Evolutionary conservation across 805 yeast species (phyloP).

Genomic region (Clavispora asparagi): DNA sequence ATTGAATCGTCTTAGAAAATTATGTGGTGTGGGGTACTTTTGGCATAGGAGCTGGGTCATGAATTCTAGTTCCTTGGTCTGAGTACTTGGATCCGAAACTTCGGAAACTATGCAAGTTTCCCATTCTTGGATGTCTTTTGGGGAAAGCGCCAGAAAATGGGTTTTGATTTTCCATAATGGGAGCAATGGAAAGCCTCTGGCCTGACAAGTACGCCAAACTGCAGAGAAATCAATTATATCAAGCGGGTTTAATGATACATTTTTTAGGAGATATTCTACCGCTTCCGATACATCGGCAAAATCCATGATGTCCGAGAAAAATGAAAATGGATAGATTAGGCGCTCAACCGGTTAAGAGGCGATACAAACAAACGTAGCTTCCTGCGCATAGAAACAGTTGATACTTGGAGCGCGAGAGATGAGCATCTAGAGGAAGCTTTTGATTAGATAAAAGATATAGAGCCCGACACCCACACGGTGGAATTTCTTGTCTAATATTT

Average conservation of each 20-base stretch:
- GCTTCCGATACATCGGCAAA: neutral
- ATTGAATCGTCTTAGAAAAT: neutral
- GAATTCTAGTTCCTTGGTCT: neutral
- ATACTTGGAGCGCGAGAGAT: neutral
- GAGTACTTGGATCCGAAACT: neutral
- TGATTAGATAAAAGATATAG: neutral
- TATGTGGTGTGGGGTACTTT: slow-evolving; percentile 1
- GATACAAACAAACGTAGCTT: neutral
- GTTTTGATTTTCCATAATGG: slow-evolving; percentile 3
- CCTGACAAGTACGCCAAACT: neutral
- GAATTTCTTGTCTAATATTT: neutral
- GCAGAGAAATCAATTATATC: neutral
- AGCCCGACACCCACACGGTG: neutral
- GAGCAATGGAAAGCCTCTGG: neutral
- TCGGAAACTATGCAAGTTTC: neutral
- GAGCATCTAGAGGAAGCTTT: slow-evolving; percentile 1
- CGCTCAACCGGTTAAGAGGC: too few species aligned
- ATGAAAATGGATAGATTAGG: too few species aligned
- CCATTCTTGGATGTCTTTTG: slow-evolving; percentile 6
- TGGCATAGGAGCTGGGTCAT: neutral
- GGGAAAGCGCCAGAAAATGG: slow-evolving; percentile 1
- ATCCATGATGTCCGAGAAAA: too few species aligned
- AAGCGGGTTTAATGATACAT: neutral
- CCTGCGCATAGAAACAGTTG: neutral
- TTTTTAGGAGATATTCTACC: neutral